phyloP scores from a whole-genome alignment of 2,329 filamentous ascomycete genomes.

The Arthrobotrys sinensis region DNA sequence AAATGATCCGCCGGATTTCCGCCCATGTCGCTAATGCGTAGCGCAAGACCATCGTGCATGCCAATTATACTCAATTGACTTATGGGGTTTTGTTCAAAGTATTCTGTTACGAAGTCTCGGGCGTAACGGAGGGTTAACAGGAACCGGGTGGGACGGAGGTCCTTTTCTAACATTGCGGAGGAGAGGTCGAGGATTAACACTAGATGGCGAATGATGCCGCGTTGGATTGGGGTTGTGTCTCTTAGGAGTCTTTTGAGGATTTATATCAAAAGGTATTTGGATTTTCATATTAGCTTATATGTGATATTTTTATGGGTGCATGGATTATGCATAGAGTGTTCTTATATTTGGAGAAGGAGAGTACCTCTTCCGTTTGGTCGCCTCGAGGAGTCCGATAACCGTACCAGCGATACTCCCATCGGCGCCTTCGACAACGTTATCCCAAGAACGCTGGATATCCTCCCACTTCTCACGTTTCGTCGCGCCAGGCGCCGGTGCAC shows the following conservation, averaged over 20 bases:
- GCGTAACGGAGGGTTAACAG: slow-evolving; percentile 86
- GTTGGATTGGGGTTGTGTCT: slow-evolving; percentile 94
- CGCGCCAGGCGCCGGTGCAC: slow-evolving; percentile 65
- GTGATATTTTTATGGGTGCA: slow-evolving; percentile 2
- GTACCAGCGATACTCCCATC: slow-evolving; percentile 82
- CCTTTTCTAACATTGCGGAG: slow-evolving; percentile 94
- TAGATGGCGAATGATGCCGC: slow-evolving; percentile 97
- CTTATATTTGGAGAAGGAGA: slow-evolving; percentile 46
- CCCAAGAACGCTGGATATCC: slow-evolving; percentile 71
- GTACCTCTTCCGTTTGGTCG: slow-evolving; percentile 82
- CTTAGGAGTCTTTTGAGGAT: slow-evolving; percentile 77
- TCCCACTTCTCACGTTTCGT: slow-evolving; percentile 67
- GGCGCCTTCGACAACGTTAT: slow-evolving; percentile 81
- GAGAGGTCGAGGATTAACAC: slow-evolving; percentile 93
- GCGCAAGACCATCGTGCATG: slow-evolving; percentile 91
- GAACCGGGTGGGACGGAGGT: slow-evolving; percentile 89
- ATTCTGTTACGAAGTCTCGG: slow-evolving; percentile 89
- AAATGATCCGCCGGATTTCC: slow-evolving; percentile 93
- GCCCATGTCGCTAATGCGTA: slow-evolving; percentile 88
- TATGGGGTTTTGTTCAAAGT: slow-evolving; percentile 98
- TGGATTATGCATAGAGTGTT: neutral
- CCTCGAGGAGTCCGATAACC: slow-evolving; percentile 82
- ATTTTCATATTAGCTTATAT: slow-evolving; percentile 29
- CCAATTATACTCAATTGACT: slow-evolving; percentile 93
- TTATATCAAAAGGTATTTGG: neutral